phyloP scores from a whole-genome alignment of 768 basidiomycete species.

The Pleurotus eryngii region DNA sequence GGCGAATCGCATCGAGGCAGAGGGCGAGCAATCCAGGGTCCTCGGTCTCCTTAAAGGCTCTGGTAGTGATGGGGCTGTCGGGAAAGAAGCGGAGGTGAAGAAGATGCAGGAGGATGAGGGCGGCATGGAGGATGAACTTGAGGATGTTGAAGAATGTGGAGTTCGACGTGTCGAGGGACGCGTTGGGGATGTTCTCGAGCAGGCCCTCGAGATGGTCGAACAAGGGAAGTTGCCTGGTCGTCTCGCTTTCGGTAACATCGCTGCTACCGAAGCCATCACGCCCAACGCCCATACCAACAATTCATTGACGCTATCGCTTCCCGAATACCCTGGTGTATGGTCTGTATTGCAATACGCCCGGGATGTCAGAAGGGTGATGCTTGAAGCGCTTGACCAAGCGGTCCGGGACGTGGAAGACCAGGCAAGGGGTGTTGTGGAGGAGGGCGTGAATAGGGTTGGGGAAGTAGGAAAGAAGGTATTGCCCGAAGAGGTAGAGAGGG shows the following conservation, averaged over 20 bases:
- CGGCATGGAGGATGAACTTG: constrained; percentile 73
- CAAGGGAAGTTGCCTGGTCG: constrained; percentile 63
- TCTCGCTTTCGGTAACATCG: constrained; percentile 20
- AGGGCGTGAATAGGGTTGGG: constrained; percentile 63
- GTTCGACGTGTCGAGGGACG: constrained; percentile 47
- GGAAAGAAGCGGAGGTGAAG: constrained; percentile 71
- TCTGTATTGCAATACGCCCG: constrained; percentile 83
- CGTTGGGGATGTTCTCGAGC: constrained; percentile 56
- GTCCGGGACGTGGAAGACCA: constrained; percentile 82
- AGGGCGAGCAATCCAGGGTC: constrained; percentile 56
- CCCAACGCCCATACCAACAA: too few relatives aligned
- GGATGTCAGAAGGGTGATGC: constrained; percentile 73
- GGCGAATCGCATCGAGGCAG: constrained; percentile 85
- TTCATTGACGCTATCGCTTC: constrained; percentile 38
- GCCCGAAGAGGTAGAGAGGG: constrained; percentile 67
- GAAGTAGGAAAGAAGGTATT: constrained; percentile 75
- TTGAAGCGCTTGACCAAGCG: constrained; percentile 78
- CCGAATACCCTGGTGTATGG: constrained; percentile 79
- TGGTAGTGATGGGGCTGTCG: too few relatives aligned
- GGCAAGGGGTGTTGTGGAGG: constrained; percentile 62
- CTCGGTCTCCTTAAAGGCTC: too few relatives aligned
- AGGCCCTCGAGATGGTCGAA: constrained; percentile 75
- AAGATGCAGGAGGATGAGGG: constrained; percentile 79
- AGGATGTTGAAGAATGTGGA: constrained; percentile 73
- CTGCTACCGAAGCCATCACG: too few relatives aligned